Evolutionary conservation across 1,284 basidiomycete species (phyloP).

Genomic region (Ceratobasidium sp.): DNA sequence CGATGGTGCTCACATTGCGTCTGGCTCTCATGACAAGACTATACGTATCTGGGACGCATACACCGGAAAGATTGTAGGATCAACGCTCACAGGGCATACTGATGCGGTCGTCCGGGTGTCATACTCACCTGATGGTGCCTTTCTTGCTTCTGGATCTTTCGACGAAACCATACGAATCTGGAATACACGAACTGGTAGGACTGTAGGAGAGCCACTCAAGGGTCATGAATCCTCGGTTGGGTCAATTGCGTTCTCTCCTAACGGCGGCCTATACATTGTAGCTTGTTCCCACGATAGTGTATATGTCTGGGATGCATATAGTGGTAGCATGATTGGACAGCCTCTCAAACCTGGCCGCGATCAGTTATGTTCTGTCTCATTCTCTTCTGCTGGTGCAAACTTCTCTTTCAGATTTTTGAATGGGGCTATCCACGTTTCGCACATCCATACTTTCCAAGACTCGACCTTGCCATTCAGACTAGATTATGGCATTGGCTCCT

Average conservation of each 20-base stretch:
- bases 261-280: background rate
- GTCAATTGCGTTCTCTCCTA: background rate
- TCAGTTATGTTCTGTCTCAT: background rate
- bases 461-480: too few species aligned
- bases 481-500: too few species aligned
- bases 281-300: conserved; percentile 5
- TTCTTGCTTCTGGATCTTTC: background rate
- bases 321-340: background rate
- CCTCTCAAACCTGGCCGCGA: background rate
- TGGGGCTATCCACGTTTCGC: too few species aligned
- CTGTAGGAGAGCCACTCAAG: background rate
- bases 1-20: too few species aligned
- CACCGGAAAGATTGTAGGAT: background rate
- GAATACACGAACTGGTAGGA: background rate
- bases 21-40: too few species aligned
- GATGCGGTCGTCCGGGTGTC: background rate
- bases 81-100: background rate
- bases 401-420: background rate
- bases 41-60: too few species aligned
- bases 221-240: conserved; percentile 2
- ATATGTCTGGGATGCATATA: conserved; percentile 8
- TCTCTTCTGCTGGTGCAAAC: background rate
- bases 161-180: conserved; percentile 6
- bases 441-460: too few species aligned
- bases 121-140: conserved; percentile 6